A percentile compares a stretch with the other conserved stretches of the same genome.
phyloP scores from a whole-genome alignment of 305 asterid species.

The Solanum hybrid region DNA sequence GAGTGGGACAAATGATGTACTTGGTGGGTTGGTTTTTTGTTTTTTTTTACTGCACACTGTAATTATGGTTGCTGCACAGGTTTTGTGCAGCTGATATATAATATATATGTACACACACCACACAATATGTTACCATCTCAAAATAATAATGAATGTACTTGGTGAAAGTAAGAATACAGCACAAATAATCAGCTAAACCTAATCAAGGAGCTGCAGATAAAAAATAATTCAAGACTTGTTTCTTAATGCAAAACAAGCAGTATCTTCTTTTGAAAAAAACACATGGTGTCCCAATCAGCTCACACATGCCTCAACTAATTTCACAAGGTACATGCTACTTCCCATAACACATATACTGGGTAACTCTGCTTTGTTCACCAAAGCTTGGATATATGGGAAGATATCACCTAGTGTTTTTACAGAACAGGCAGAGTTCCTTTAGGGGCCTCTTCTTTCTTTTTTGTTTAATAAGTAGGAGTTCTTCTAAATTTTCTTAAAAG shows the following conservation, averaged over 20 bases:
- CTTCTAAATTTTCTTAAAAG: background rate
- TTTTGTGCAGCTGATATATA: background rate
- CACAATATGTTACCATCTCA: background rate
- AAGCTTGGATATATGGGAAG: background rate
- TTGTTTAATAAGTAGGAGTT: background rate
- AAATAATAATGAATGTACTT: background rate
- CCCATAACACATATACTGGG: background rate
- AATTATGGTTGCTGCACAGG: conserved; percentile 1
- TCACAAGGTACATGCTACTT: background rate
- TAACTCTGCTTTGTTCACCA: background rate
- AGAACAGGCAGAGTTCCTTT: background rate
- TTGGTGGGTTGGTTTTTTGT: background rate
- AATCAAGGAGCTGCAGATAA: background rate
- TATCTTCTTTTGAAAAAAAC: background rate
- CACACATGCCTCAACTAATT: background rate
- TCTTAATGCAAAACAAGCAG: background rate
- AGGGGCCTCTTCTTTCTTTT: background rate
- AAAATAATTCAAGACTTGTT: background rate
- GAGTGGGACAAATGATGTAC: background rate
- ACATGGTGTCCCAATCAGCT: background rate
- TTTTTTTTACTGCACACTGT: too few species aligned
- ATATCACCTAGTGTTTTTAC: background rate
- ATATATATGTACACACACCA: background rate
- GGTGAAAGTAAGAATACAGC: background rate
- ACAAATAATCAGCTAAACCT: background rate